Conservation (phyloP, 768 basidiomycete genomes). For the Mycena galopus region DNA sequence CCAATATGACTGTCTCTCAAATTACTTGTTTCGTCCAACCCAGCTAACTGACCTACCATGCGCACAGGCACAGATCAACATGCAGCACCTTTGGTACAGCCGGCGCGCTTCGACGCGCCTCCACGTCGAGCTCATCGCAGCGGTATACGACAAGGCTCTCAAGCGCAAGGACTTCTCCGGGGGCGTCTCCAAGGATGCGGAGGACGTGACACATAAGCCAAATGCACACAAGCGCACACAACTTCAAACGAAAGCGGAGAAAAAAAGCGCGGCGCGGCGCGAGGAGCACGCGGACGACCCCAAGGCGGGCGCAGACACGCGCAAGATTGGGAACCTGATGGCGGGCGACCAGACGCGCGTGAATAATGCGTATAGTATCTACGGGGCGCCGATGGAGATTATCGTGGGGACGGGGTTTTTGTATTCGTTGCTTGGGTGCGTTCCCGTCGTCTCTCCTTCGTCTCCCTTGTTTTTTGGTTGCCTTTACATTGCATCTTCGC, state of each 20-base stretch:
- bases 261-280: not conserved
- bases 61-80: constrained; percentile 43
- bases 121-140: constrained; percentile 86
- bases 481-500: too few species aligned
- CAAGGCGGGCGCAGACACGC: too few species aligned
- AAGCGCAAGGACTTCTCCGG: constrained; percentile 63
- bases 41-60: too few species aligned
- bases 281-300: constrained; percentile 52
- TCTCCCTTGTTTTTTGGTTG: too few species aligned
- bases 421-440: constrained; percentile 65
- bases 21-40: too few species aligned
- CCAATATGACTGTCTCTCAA: too few species aligned
- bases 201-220: not conserved
- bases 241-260: constrained; percentile 1
- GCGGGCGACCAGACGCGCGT: constrained; percentile 55
- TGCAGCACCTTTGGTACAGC: constrained; percentile 85
- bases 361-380: not conserved
- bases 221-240: not conserved
- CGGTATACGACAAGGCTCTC: too few species aligned
- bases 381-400: constrained; percentile 70
- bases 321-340: too few species aligned
- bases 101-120: constrained; percentile 80
- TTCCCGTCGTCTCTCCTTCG: too few species aligned
- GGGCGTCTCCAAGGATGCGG: not conserved
- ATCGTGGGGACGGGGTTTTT: constrained; percentile 68